A percentile compares a stretch with the other conserved stretches of the same genome.
phyloP scores from a whole-genome alignment of 148 eudicot genomes.

The Bassia scoparia region DNA sequence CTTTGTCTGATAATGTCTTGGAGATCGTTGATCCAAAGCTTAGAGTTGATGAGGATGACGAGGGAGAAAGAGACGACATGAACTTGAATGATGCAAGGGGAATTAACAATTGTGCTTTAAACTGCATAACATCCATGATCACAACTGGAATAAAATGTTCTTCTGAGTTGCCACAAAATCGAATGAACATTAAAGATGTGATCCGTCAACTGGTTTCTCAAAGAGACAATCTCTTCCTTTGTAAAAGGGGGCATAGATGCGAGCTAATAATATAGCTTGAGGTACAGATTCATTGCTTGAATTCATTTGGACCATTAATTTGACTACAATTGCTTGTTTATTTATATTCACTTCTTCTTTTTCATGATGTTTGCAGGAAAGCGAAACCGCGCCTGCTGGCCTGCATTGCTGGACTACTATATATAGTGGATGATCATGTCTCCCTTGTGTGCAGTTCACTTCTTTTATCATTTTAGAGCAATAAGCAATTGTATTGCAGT shows the following conservation, averaged over 20 bases:
- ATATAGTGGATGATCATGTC: too few relatives aligned
- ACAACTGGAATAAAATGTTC: conserved; percentile 14
- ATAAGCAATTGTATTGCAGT: too few relatives aligned
- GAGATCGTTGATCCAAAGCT: conserved; percentile 16
- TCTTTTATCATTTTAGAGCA: too few relatives aligned
- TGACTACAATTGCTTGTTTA: too few relatives aligned
- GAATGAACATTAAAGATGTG: conserved; percentile 9
- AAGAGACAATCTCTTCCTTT: neutral
- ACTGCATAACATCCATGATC: conserved; percentile 1
- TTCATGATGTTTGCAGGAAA: too few relatives aligned
- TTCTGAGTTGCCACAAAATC: conserved; percentile 9
- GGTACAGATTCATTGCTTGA: too few relatives aligned
- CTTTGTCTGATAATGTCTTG: neutral
- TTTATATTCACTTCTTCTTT: too few relatives aligned
- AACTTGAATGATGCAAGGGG: neutral
- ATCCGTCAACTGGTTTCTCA: conserved; percentile 7
- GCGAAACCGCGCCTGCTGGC: too few relatives aligned
- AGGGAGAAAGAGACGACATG: neutral
- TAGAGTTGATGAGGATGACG: neutral
- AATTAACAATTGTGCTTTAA: neutral
- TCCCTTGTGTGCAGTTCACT: too few relatives aligned
- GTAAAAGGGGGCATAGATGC: neutral
- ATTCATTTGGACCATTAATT: too few relatives aligned
- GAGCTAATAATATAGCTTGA: neutral
- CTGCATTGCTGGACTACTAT: too few relatives aligned